Evolutionary conservation across 2,329 filamentous ascomycete species (phyloP).

Genomic region (Byssochlamys sp.): DNA sequence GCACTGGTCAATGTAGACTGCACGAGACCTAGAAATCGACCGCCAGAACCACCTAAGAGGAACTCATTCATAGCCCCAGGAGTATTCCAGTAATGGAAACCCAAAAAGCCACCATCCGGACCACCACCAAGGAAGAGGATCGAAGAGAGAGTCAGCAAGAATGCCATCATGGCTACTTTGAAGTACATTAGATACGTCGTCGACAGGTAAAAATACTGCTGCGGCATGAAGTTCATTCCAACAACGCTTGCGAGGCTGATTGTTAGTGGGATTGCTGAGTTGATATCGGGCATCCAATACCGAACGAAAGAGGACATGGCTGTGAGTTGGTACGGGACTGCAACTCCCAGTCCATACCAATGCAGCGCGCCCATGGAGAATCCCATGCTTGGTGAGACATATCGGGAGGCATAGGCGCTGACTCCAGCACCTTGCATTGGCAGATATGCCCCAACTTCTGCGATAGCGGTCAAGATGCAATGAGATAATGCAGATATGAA

Average conservation of each 20-base stretch:
- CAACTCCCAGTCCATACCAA: constrained; percentile 40
- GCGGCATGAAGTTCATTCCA: constrained; percentile 39
- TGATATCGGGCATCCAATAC: constrained; percentile 46
- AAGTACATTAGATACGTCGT: constrained; percentile 46
- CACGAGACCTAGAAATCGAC: constrained; percentile 44
- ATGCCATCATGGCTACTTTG: constrained; percentile 44
- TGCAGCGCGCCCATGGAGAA: constrained; percentile 38
- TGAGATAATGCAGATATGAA: constrained; percentile 41
- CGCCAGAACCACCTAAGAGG: constrained; percentile 36
- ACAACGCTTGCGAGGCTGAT: constrained; percentile 52
- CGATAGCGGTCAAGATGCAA: constrained; percentile 39
- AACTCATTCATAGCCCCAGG: constrained; percentile 43
- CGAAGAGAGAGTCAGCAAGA: constrained; percentile 43
- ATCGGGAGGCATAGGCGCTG: constrained; percentile 36
- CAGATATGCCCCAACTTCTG: constrained; percentile 35
- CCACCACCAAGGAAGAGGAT: constrained; percentile 51
- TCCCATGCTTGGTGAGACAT: constrained; percentile 33
- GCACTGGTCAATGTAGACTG: constrained; percentile 42
- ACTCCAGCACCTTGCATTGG: constrained; percentile 36
- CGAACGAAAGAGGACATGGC: constrained; percentile 57
- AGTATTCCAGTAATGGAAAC: constrained; percentile 44
- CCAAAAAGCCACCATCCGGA: constrained; percentile 41
- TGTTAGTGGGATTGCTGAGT: constrained; percentile 43
- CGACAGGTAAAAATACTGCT: constrained; percentile 43
- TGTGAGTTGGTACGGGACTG: constrained; percentile 51